A percentile compares a stretch with the other conserved stretches of the same genome.
phyloP scores from a whole-genome alignment of 176 grass and related monocot species.

The Triticum turgidum region DNA sequence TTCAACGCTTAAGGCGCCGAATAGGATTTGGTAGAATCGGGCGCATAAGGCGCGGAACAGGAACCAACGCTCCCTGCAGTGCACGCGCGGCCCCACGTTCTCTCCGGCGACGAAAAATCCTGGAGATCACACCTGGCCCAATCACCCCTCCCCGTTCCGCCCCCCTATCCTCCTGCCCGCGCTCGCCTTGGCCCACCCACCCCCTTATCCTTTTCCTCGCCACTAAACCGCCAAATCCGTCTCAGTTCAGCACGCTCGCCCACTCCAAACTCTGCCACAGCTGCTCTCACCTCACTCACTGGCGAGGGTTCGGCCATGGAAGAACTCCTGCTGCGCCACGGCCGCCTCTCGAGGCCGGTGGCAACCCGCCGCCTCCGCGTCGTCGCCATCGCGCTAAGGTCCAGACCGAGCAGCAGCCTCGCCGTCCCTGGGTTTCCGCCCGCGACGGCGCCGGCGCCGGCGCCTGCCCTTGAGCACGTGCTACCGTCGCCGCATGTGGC shows the following conservation, averaged over 20 bases:
- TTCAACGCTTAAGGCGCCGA: no score
- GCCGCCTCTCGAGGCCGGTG: slow-evolving; percentile 2
- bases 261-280: background rate
- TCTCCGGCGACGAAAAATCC: slow-evolving; percentile 31
- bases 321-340: slow-evolving; percentile 56
- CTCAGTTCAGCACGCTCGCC: background rate
- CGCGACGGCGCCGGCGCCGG: slow-evolving; percentile 9
- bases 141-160: slow-evolving; percentile 8
- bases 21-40: no score
- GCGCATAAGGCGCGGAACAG: no score
- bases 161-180: slow-evolving; percentile 23
- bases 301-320: slow-evolving; percentile 39
- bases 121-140: slow-evolving; percentile 43
- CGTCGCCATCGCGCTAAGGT: slow-evolving; percentile 40
- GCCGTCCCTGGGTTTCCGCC: slow-evolving; percentile 24
- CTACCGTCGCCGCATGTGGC: slow-evolving; percentile 35
- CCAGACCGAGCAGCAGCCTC: slow-evolving; percentile 42
- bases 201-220: slow-evolving; percentile 37
- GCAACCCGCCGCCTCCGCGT: slow-evolving; percentile 26
- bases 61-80: background rate
- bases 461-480: slow-evolving; percentile 25
- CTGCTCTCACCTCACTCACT: background rate
- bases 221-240: slow-evolving; percentile 16
- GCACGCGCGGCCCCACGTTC: background rate
- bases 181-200: slow-evolving; percentile 16